Conservation (phyloP, 1,284 basidiomycete species). For the Earliella scabrosa region DNA sequence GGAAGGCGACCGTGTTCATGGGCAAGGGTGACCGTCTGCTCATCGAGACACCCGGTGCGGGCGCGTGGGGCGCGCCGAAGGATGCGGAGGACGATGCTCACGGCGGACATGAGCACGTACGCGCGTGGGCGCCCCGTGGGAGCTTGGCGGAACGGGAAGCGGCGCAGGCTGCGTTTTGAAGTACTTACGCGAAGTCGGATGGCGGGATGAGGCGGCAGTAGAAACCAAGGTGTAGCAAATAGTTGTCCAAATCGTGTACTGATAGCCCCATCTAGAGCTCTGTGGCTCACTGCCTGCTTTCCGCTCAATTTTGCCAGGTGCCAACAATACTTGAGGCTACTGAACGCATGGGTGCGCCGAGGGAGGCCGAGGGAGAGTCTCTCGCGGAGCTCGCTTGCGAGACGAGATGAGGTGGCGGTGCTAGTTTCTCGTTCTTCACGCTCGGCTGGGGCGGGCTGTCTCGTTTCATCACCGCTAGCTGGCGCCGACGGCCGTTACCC, state of each 20-base stretch:
- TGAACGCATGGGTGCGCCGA: no score
- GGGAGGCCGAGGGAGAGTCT: no score
- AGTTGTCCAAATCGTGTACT: neutral
- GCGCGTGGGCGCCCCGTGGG: constrained; percentile 73
- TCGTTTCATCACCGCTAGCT: constrained; percentile 10
- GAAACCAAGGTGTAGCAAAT: constrained; percentile 2
- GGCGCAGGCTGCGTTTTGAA: constrained; percentile 64
- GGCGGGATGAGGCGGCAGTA: no score
- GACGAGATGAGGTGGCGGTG: constrained; percentile 9
- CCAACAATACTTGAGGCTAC: no score
- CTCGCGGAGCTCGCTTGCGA: neutral
- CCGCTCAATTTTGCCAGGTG: no score
- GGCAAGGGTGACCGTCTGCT: constrained; percentile 82
- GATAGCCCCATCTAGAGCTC: constrained; percentile 2
- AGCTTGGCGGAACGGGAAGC: constrained; percentile 75
- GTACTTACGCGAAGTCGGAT: neutral
- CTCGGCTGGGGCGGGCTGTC: neutral
- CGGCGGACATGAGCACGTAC: constrained; percentile 40
- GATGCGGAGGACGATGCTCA: constrained; percentile 35
- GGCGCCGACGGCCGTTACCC: neutral
- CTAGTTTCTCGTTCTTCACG: constrained; percentile 16
- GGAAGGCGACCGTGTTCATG: constrained; percentile 90
- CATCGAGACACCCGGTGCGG: constrained; percentile 92
- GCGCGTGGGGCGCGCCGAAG: constrained; percentile 78
- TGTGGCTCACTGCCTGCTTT: no score